These are phyloP conservation scores for Sugiyamaella floridensis DNA, from an alignment of 805 yeast genomes.

Conservation along the genomic window DNA sequence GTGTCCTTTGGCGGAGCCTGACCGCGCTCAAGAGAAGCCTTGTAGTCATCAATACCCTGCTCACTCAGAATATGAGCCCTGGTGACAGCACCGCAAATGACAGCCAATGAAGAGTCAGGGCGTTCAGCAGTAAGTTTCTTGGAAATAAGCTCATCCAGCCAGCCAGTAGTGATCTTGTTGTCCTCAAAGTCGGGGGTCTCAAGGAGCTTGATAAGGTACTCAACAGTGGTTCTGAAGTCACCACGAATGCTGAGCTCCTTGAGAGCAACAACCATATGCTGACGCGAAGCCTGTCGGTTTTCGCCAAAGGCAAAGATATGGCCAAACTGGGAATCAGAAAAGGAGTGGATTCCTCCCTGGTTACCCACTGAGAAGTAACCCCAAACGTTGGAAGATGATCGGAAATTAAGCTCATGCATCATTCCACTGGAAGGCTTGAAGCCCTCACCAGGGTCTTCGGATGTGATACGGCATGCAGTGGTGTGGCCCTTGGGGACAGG, in stretches of 20 bases:
- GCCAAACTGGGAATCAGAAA: constrained; percentile 97
- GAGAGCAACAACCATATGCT: constrained; percentile 97
- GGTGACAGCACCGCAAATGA: constrained; percentile 96
- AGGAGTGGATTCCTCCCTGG: constrained; percentile 95
- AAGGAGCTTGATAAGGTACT: constrained; percentile 85
- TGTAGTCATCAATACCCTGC: constrained; percentile 61
- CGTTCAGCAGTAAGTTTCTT: constrained; percentile 94
- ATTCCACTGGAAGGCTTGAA: constrained; percentile 98
- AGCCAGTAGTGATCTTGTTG: constrained; percentile 95
- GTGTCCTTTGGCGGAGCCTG: constrained; percentile 82
- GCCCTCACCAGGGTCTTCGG: constrained; percentile 99
- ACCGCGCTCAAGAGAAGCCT: constrained; percentile 81
- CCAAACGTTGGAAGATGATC: constrained; percentile 98
- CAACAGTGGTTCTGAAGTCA: constrained; percentile 97
- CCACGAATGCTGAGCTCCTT: constrained; percentile 96
- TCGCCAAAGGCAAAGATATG: constrained; percentile 99
- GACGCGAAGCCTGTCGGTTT: constrained; percentile 94
- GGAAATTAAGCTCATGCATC: constrained; percentile 89
- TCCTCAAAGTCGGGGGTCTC: constrained; percentile 96
- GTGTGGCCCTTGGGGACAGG: constrained; percentile 98
- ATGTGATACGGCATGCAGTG: constrained; percentile 97
- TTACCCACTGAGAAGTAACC: constrained; percentile 97
- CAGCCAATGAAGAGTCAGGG: constrained; percentile 87
- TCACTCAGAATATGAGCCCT: constrained; percentile 80
- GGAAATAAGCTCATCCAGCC: constrained; percentile 95